Percentiles rank a stretch among this genome's conserved stretches.
phyloP scores from a whole-genome alignment of 495 filamentous ascomycete species.

The Penicillium antarcticum region DNA sequence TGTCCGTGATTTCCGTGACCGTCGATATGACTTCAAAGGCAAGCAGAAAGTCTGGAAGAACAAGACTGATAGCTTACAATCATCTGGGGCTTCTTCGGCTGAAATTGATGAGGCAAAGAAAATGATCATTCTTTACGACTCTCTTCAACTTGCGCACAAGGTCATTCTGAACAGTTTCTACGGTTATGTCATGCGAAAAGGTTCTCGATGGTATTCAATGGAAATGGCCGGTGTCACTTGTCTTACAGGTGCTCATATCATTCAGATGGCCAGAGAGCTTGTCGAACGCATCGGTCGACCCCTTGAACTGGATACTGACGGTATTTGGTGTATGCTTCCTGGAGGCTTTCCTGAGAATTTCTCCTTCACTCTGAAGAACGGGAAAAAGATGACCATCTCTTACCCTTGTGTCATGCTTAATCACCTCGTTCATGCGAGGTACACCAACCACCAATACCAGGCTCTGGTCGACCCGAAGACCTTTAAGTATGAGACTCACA shows the following conservation, averaged over 20 bases:
- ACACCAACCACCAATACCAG: constrained; percentile 98
- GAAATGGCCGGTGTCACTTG: constrained; percentile 99
- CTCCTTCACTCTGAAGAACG: constrained; percentile 86
- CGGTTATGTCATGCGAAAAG: constrained; percentile 99
- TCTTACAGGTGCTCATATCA: constrained; percentile 93
- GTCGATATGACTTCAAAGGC: constrained; percentile 96
- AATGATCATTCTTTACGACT: constrained; percentile 97
- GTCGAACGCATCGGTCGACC: constrained; percentile 93
- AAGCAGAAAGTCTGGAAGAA: constrained; percentile 98
- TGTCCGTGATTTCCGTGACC: constrained; percentile 90
- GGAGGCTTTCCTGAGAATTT: constrained; percentile 98
- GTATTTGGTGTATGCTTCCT: constrained; percentile 99
- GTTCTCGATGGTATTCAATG: constrained; percentile 98
- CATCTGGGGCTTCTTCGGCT: constrained; percentile 66
- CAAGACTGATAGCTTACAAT: constrained; percentile 83
- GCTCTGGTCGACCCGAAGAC: constrained; percentile 72
- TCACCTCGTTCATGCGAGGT: constrained; percentile 90
- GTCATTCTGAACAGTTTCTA: constrained; percentile 99
- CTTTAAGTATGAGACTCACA: constrained; percentile 90
- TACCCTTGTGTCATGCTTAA: constrained; percentile 99
- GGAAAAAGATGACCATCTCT: constrained; percentile 91
- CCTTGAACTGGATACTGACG: constrained; percentile 96
- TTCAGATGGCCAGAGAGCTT: constrained; percentile 92
- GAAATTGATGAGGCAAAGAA: constrained; percentile 96
- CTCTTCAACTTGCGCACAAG: constrained; percentile 94